Evolutionary conservation across 1,139 yeast genomes (phyloP).

Genomic region (Debaryomycetaceae sp.): DNA sequence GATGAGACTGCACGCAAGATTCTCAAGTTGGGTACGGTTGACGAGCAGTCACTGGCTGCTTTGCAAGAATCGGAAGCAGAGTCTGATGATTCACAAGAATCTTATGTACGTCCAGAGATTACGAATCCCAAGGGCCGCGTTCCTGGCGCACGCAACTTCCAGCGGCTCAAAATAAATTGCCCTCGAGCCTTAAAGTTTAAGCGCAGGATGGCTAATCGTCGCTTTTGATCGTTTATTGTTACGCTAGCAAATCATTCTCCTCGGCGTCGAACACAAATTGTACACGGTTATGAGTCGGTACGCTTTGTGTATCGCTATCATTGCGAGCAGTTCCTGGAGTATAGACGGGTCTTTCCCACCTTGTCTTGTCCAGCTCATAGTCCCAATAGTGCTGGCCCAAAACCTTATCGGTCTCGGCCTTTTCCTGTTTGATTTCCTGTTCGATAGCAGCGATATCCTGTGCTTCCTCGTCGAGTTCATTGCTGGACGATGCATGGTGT

Average conservation of each 20-base stretch:
- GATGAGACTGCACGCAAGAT: constrained; percentile 32
- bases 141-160: constrained; percentile 29
- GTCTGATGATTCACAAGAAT: constrained; percentile 14
- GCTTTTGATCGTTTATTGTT: constrained; percentile 1
- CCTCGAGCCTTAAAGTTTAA: constrained; percentile 20
- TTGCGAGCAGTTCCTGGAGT: constrained; percentile 3
- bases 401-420: constrained; percentile 10
- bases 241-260: constrained; percentile 13
- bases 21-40: constrained; percentile 16
- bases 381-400: constrained; percentile 43
- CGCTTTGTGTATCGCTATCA: too few species aligned
- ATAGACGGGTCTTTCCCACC: constrained; percentile 45
- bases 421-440: constrained; percentile 12
- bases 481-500: constrained; percentile 7
- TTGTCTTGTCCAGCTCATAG: constrained; percentile 36
- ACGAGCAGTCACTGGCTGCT: constrained; percentile 10
- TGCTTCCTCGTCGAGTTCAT: constrained; percentile 8
- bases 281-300: constrained; percentile 9
- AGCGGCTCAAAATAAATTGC: constrained; percentile 34
- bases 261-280: constrained; percentile 12
- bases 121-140: constrained; percentile 12
- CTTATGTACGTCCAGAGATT: constrained; percentile 5
- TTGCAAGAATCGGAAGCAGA: constrained; percentile 7
- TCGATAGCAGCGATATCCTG: constrained; percentile 20
- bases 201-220: constrained; percentile 12